Percentiles rank a stretch among this genome's conserved stretches.
These are phyloP conservation scores for Alternaria angustiovoidea DNA, from an alignment of 2,329 filamentous ascomycete species.

Conservation along the genomic window DNA sequence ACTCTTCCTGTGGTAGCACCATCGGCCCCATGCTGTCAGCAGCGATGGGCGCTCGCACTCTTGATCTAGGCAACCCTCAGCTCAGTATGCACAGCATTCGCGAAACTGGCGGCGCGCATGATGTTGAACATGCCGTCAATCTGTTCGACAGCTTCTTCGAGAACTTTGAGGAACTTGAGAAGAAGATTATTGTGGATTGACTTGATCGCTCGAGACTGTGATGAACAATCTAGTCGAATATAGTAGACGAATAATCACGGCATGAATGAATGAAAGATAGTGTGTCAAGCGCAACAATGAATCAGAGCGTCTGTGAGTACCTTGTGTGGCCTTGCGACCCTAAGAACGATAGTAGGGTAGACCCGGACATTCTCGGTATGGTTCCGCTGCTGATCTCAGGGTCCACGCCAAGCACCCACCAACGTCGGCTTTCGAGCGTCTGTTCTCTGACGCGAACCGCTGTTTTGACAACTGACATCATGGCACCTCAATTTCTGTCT, in stretches of 20 bases:
- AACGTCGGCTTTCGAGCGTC: constrained; percentile 19
- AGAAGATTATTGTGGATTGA: constrained; percentile 83
- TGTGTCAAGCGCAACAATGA: neutral
- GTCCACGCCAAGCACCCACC: constrained; percentile 42
- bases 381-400: constrained; percentile 21
- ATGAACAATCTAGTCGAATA: neutral
- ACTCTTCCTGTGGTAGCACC: constrained; percentile 92
- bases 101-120: constrained; percentile 87
- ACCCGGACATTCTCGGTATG: constrained; percentile 12
- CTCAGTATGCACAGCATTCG: constrained; percentile 97
- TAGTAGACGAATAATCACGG: constrained; percentile 19
- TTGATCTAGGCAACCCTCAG: constrained; percentile 94
- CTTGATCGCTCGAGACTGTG: constrained; percentile 38
- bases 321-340: neutral
- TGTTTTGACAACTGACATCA: constrained; percentile 5
- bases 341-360: neutral
- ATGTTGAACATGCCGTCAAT: constrained; percentile 85
- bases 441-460: constrained; percentile 7
- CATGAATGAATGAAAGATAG: neutral
- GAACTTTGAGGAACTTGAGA: constrained; percentile 82
- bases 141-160: constrained; percentile 89
- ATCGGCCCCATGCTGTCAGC: constrained; percentile 97
- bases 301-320: constrained; percentile 2
- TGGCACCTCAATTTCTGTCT: constrained; percentile 69
- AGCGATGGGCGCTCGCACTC: constrained; percentile 82